Evolutionary conservation across 257 asterid genomes (phyloP).

Genomic region (Ajuga chamaepitys): DNA sequence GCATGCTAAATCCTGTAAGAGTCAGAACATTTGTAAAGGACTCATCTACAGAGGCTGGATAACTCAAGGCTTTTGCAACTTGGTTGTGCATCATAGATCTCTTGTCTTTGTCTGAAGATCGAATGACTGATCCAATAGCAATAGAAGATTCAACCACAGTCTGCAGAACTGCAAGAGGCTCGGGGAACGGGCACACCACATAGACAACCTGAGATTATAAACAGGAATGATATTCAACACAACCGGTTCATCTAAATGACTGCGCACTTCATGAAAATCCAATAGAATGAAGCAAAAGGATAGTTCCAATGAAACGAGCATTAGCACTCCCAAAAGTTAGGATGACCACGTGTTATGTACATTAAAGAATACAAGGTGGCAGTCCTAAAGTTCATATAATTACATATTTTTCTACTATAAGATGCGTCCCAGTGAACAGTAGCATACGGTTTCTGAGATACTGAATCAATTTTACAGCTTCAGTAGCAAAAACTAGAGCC

Average conservation of each 20-base stretch:
- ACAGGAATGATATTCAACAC: constrained; percentile 11
- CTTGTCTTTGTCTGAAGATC: constrained; percentile 87
- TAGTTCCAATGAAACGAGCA: not conserved
- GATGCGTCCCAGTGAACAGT: constrained; percentile 1
- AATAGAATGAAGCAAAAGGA: not conserved
- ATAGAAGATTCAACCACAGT: constrained; percentile 85
- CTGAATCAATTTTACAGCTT: not conserved
- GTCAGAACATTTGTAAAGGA: constrained; percentile 81
- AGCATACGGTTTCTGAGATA: not conserved
- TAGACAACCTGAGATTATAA: constrained; percentile 65
- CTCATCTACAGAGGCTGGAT: constrained; percentile 83
- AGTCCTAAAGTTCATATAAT: not conserved
- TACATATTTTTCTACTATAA: not conserved
- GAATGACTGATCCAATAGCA: constrained; percentile 81
- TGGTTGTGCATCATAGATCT: constrained; percentile 86
- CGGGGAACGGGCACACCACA: constrained; percentile 99
- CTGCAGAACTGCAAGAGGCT: constrained; percentile 91
- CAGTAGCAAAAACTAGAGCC: not conserved
- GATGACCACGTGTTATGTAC: constrained; percentile 1
- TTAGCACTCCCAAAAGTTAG: not conserved
- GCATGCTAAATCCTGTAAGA: constrained; percentile 84
- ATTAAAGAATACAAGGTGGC: constrained; percentile 1
- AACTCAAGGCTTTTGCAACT: constrained; percentile 93
- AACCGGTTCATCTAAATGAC: not conserved
- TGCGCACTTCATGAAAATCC: not conserved